Base-by-base conservation (phyloP, 352 stramenopile species). In the Phytophthora meadii region DNA sequence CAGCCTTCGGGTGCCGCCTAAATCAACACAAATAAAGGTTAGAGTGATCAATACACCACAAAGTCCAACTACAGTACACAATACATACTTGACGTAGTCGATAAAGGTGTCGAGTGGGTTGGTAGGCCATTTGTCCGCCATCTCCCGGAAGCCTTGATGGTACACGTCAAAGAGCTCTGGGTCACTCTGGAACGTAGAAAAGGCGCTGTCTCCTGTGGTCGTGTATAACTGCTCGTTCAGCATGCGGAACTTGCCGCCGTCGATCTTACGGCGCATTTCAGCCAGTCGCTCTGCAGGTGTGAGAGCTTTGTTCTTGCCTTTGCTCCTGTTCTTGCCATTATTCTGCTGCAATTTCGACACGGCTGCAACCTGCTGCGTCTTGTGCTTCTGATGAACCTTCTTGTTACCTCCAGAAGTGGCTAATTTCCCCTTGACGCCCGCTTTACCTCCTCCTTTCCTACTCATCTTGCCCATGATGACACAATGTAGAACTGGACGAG, bases 211-310 rank as follows among this genome's bases (percentile, higher is more conserved):
- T 17, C 97, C 98, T n/a, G 92, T 93, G 25, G 76, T 98, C 5
- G 97, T 99, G 79, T 99, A 99, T 14, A 99, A 72, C 70, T 98
- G 90, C 77, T 99, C 98, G 68, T 99, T 99, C 10, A 99, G 86
- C 83, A 98, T 98, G 55, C 98, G 93, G 79, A 99, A 99, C 69
- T 98, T 93, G 49, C 90, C 93, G 28, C 96, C 95, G 42, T 97
- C 85, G 14, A 99, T 79, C 11, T 95, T 88, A 12, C 87, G 85
- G 15, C 93, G 86, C 81, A 98, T 94, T 51, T 90, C 81, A 8
- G 79, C 84, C 63, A 95, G 71, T 10, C 81, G 73, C 8, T 76
- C 65, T 9, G 50, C 60, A 8, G 54, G 54, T n/a, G 59, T 69
- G 39, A 69, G 27, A 32, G 45, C n/a, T 42, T 74, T 74, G 7